Evolutionary conservation across 306 rosid species (phyloP), one percentile per base, ranked within the genome.

Genomic region (Hippophae gyantsensis): DNA sequence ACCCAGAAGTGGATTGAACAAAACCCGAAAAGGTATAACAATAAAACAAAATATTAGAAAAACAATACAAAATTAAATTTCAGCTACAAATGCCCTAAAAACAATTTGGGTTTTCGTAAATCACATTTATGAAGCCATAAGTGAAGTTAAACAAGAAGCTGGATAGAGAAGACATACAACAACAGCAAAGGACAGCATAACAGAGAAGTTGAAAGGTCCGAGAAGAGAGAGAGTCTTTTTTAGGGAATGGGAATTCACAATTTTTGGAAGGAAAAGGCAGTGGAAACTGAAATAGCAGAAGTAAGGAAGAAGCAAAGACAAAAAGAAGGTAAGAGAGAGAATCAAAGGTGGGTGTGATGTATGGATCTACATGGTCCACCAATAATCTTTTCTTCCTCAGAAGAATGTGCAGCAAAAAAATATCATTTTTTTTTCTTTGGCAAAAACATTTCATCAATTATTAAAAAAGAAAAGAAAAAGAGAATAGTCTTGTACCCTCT

Each of bases 341-440:
- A 78, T 74, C 83, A 85, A 73, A 78, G 84, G 89, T 87, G 69
- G 96, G 85, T 78, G 86, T 67, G 72, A 70, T 76, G 76, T 78
- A 74, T 69, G 84, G 85, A 84, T 74, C 69, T 82, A 80, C 84
- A 72, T 74, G 92, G 84, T 86, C 95, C 96, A 83, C 43, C 62
- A 71, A 74, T 82, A 71, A 74, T 81, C 72, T 74, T 77, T 72
- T 60, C 69, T 64, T 52, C 51, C 57, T 71, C 61, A 49, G 25
- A 50, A 53, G 51, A 7, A 44, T 64, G 9, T 57, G 10, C 52
- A 44, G 55, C 42, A 54, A 13, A 43, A 26, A 6, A 10, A 44
- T 42, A 38, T 45, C 68, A 56, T 46, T 1, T 43, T 45, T 23
- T 60, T 48, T 60, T 56, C 62, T 23, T 56, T 60, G 2, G 18